Evolutionary conservation across 2,329 filamentous ascomycete genomes (phyloP).

Genomic region (Alternaria arbusti): DNA sequence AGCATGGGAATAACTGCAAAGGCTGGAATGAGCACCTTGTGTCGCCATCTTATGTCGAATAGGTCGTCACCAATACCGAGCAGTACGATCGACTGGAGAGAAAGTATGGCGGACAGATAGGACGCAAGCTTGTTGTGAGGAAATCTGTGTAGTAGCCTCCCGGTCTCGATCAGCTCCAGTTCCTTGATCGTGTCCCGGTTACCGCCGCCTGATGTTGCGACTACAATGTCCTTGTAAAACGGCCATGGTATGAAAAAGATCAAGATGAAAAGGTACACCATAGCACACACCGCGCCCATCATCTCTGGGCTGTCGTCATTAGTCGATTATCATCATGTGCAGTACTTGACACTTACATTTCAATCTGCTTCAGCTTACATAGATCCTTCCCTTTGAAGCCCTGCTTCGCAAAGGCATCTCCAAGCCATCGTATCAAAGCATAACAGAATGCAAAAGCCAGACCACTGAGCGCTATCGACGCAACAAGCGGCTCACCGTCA

Average conservation of each 20-base stretch:
- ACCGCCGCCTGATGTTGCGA: constrained; percentile 89
- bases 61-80: constrained; percentile 94
- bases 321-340: constrained; percentile 11
- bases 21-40: constrained; percentile 97
- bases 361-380: constrained; percentile 74
- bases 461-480: constrained; percentile 84
- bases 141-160: constrained; percentile 87
- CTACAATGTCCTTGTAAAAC: constrained; percentile 98
- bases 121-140: constrained; percentile 97
- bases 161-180: constrained; percentile 75
- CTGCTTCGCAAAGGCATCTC: constrained; percentile 83
- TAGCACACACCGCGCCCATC: constrained; percentile 92
- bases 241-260: constrained; percentile 95
- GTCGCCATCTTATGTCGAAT: constrained; percentile 97
- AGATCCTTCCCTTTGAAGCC: constrained; percentile 91
- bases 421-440: constrained; percentile 91
- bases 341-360: constrained; percentile 65
- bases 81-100: constrained; percentile 86
- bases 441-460: constrained; percentile 83
- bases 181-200: constrained; percentile 86
- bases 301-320: constrained; percentile 73
- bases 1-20: constrained; percentile 92
- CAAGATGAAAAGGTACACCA: constrained; percentile 87
- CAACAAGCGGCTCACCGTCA: constrained; percentile 87
- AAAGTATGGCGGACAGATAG: constrained; percentile 92